phyloP scores from a whole-genome alignment of 805 yeast genomes.

The Teunomyces panamensis region DNA sequence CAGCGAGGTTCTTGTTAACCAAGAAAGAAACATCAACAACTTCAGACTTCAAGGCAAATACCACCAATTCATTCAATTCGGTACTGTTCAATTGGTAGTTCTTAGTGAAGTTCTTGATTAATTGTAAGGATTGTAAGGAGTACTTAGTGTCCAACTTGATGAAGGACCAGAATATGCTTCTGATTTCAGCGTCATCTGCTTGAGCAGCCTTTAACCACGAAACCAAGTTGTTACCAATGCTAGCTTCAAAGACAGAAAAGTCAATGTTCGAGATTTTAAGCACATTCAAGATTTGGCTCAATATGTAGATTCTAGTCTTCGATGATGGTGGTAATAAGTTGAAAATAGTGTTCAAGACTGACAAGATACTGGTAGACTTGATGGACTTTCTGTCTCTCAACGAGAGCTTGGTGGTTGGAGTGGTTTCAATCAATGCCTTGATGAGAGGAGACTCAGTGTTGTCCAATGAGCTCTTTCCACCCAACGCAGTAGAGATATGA shows the following conservation, averaged over 20 bases:
- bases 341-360: conserved; percentile 39
- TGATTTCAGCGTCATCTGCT: conserved; percentile 28
- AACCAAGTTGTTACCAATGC: conserved; percentile 35
- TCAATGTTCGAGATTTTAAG: conserved; percentile 28
- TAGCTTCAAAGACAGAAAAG: conserved; percentile 30
- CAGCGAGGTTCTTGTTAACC: conserved; percentile 39
- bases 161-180: conserved; percentile 35
- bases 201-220: conserved; percentile 34
- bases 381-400: conserved; percentile 45
- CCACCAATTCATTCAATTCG: conserved; percentile 30
- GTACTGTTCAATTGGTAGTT: conserved; percentile 17
- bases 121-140: conserved; percentile 29
- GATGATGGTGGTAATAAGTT: conserved; percentile 38
- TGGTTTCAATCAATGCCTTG: conserved; percentile 26
- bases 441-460: conserved; percentile 20
- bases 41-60: conserved; percentile 35
- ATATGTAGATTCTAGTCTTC: conserved; percentile 26
- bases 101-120: conserved; percentile 35
- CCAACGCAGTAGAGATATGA: conserved; percentile 31
- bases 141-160: conserved; percentile 31
- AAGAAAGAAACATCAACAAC: conserved; percentile 41
- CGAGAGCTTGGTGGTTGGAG: conserved; percentile 36
- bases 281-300: conserved; percentile 31
- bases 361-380: conserved; percentile 39
- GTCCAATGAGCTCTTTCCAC: conserved; percentile 13